Evolutionary conservation across 164 flowering plant genomes (phyloP), one percentile per base, ranked within the genome.

Genomic region (Macadamia tetraphylla): DNA sequence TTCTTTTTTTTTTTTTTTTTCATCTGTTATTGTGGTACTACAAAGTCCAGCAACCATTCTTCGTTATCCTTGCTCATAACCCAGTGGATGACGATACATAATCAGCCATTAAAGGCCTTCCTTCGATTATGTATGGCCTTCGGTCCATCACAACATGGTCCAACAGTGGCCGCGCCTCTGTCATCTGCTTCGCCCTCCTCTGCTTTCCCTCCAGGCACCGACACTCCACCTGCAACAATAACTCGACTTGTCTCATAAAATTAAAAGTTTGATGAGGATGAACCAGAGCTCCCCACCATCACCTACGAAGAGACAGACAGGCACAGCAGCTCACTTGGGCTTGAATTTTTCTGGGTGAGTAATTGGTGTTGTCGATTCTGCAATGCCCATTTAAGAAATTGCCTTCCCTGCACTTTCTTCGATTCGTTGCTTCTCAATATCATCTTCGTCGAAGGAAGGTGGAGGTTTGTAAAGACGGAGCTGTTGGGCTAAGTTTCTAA

Each of bases 191-290:
- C 97, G 9, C 87, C 86, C 62, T 90, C 98, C 29, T 93, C 98
- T 23, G 82, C 77, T 71, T 85, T 88, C 62, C 98, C 96, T 53
- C 97, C 96, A 0, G 98, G 98, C 84, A 94, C 79, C 6, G 98
- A 75, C 66, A 94, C 92, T 76, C 92, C 97, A 62, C 97, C 98
- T 94, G 85, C 48, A 68, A 23, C 23, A 63, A 13, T 6, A 67
- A 49, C 51, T 31, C 58, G 59, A 42, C 12, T 58, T 9, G 42
- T 35, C 35, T 14, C 12, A 31, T 23, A 72, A 56, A 67, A 31
- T 67, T 67, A 46, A 56, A 29, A 58, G 75, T 67, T 87, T 82
- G 10, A 89, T 87, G 63, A 87, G 82, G 51, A 87, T 76, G 31
- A 87, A 89, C 3, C 88, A 73, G 23, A 85, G 67, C 31, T 80